A percentile compares a stretch with the other conserved stretches of the same genome.
phyloP scores from a whole-genome alignment of 1,284 basidiomycete genomes.

The Ceraceosorus guamensis region DNA sequence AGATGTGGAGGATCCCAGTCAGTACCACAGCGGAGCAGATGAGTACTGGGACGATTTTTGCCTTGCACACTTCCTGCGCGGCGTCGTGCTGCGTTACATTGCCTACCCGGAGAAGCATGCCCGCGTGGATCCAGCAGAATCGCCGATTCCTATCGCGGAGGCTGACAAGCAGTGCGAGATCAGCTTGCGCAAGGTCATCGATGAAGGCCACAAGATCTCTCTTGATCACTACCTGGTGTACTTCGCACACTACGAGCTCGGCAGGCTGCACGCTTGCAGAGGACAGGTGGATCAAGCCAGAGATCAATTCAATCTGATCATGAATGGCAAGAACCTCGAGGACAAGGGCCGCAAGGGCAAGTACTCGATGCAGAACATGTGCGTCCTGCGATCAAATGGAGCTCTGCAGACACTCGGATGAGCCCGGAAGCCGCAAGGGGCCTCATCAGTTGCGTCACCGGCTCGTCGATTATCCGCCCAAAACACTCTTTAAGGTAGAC shows the following conservation, averaged over 20 bases:
- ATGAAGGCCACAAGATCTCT: slow-evolving; percentile 25
- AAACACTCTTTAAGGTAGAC: too few species aligned
- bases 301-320: slow-evolving; percentile 33
- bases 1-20: slow-evolving; percentile 19
- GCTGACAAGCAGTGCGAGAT: slow-evolving; percentile 37
- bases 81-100: slow-evolving; percentile 42
- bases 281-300: slow-evolving; percentile 24
- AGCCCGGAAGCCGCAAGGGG: too few species aligned
- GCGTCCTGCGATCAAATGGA: slow-evolving; percentile 39
- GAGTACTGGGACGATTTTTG: slow-evolving; percentile 42
- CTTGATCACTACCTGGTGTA: slow-evolving; percentile 46
- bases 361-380: slow-evolving; percentile 47
- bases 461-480: too few species aligned
- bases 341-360: slow-evolving; percentile 43
- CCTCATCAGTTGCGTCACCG: too few species aligned
- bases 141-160: slow-evolving; percentile 30
- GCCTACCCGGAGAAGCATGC: slow-evolving; percentile 44
- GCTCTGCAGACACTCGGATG: too few species aligned
- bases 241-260: slow-evolving; percentile 47
- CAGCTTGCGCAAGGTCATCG: slow-evolving; percentile 32
- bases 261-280: slow-evolving; percentile 30
- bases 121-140: slow-evolving; percentile 21
- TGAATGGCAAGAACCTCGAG: slow-evolving; percentile 38
- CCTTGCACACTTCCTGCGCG: slow-evolving; percentile 44
- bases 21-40: slow-evolving; percentile 21